Base-by-base conservation (phyloP, 1,139 yeast species). In the Yarrowia galli region DNA sequence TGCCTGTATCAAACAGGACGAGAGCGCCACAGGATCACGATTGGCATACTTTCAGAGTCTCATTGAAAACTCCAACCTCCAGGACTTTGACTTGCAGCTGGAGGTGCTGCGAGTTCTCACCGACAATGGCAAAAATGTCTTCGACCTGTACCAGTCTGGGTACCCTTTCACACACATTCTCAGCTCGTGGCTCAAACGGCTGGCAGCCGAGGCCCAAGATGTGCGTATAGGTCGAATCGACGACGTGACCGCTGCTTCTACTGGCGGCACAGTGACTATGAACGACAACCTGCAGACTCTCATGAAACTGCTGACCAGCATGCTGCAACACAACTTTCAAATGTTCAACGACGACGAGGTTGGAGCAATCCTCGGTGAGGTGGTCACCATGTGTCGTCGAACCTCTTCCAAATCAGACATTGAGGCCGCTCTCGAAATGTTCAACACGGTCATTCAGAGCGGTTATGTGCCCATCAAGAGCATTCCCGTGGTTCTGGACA, bases 31-130 rank as follows among this genome's bases (percentile, higher is more conserved):
- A 12, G 81, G 81, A 0, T 74, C 84, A 3, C 80, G 84, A 65
- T 74, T 87, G 65, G 79, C 84, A 71, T 89, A 87, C 75, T 91
- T 87, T 75, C 80, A 83, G 69, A 89, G 88, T 69, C 83, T 91
- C 1, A 77, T 85, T 38, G 75, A 78, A n/a, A 83, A 80, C 70
- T 83, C 89, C 40, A 78, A 79, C 49, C 73, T 79, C 9, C 80
- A 78, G 69, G 96, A 89, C 75, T 83, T 87, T 72, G 87, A 84
- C 61, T 74, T 84, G 20, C 86, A 87, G 67, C 74, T 91, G 18
- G 74, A 76, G 16, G 88, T 89, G 4, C 75, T 91, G 53, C 76
- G 77, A 45, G 74, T 77, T 0, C 79, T 91, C 61, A 87, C 96
- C 0, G 81, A 83, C 48, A 81, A 85, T 70, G 96, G 96, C 0